Percentiles rank a stretch among this genome's conserved stretches.
Conservation (phyloP, 805 yeast genomes). For the Nakazawaea ambrosiae region DNA sequence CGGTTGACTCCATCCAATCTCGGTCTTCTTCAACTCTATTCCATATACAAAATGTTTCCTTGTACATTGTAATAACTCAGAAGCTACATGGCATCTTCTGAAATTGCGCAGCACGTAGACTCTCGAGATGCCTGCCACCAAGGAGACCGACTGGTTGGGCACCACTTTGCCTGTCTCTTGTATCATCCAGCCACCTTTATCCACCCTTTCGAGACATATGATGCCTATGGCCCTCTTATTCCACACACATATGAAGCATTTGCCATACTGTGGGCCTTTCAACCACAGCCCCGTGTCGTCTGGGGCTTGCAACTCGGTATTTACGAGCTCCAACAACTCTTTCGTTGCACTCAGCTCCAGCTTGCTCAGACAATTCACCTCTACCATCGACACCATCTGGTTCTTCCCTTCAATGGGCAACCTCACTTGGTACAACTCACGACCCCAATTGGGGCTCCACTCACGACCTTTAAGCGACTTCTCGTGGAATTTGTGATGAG, state of each 20-base stretch:
- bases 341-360: conserved; percentile 27
- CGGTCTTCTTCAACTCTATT: conserved; percentile 27
- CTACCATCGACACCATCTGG: conserved; percentile 21
- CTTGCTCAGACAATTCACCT: conserved; percentile 24
- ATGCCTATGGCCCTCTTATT: conserved; percentile 46
- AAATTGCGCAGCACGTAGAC: conserved; percentile 36
- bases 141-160: conserved; percentile 32
- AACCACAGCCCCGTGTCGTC: conserved; percentile 17
- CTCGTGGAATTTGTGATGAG: conserved; percentile 48
- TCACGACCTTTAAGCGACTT: conserved; percentile 39
- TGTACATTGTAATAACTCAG: conserved; percentile 35
- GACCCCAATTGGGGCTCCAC: conserved; percentile 37
- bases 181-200: conserved; percentile 54
- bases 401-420: conserved; percentile 8
- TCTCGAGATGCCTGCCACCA: conserved; percentile 41
- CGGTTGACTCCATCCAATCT: conserved; percentile 70
- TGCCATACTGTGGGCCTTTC: conserved; percentile 25
- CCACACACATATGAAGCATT: conserved; percentile 42
- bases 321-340: conserved; percentile 45
- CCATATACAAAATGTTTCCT: conserved; percentile 44
- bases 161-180: conserved; percentile 42
- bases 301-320: conserved; percentile 56
- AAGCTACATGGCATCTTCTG: conserved; percentile 47
- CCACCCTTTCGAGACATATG: conserved; percentile 42
- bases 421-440: conserved; percentile 10